Base-by-base conservation (phyloP, 768 basidiomycete genomes). In the Xerocomellus amylosporus region DNA sequence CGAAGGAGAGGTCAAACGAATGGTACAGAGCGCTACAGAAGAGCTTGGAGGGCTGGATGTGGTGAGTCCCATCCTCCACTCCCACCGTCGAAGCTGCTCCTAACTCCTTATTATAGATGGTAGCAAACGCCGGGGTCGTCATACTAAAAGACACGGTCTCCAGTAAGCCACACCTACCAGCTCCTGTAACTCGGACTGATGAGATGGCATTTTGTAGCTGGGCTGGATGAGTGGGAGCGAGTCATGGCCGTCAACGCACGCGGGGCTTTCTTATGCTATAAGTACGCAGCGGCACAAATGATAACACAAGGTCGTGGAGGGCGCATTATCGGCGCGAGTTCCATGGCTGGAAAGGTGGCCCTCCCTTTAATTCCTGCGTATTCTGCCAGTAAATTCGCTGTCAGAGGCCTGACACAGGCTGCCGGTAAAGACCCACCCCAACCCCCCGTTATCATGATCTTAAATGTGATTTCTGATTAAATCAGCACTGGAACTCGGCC, bases 241-340 rank as follows among this genome's bases (percentile, higher is more conserved):
- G 43, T 70, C 8, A 68, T 78, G 49, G 68, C 74, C 6, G 71
- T 86, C 62, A 85, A 87, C 58, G 71, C 77, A 53, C 75, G 78
- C 42, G 84, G 83, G 36, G 68, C 75, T 5, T 84, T 80, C 70
- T 74, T 82, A 51, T 85, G 82, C 63, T 86, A 85, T 48, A 81
- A 84, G 51, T 75, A 84, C 55, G 85, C 83, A 2, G 84, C 81
- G 15, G 71, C 72, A 54, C 77, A 80, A 59, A 87, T 86, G 86
- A 75, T 84, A 15, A 51, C 64, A 5, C 79, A 79, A 67, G 74
- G 77, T 0, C 69, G 67, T 12, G 77, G 81, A 10, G 80, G 84
- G 0, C 71, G 78, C 19, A 81, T 87, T 54, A 75, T 85, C 20
- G 79, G 85, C 2, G 55, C 60, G 0, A 48, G 48, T 14, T 65